Evolutionary conservation across 2,329 filamentous ascomycete genomes (phyloP), one percentile per base, ranked within the genome.

Genomic region (Fusarium chaquense): DNA sequence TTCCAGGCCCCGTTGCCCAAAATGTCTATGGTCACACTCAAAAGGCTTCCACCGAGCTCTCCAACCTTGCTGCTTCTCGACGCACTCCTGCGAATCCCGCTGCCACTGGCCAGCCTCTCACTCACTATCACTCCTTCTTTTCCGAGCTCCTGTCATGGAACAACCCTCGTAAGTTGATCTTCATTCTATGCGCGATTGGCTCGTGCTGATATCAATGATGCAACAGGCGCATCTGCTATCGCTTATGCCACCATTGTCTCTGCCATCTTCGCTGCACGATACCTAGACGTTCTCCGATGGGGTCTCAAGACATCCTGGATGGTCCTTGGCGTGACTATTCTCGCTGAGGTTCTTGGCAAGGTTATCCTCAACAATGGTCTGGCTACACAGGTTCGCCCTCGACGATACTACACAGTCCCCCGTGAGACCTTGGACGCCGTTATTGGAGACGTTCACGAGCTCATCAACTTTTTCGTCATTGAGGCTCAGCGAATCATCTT

Each of bases 51-150:
- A 76, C 78, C 71, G 87, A 90, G 81, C 81, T 89, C 68, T 84
- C 83, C 75, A 87, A 87, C 77, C 83, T 89, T 49, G 86, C 86
- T 73, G 84, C 84, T 66, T 77, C 87, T 71, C 86, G 87, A 76
- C 83, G 83, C 76, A 86, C 86, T 51, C 87, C 87, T 57, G 70
- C 80, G 52, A 81, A 82, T 61, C 82, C 83, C 35, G 83, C 87
- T 74, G 87, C 86, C 66, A 89, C 86, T 47, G 87, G 87, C 73
- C 87, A 90, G 78, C 85, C 86, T 52, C 79, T 91, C 76, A 91
- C 88, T 62, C 88, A 90, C 79, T 92, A 91, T 78, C 89, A 91
- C 82, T 91, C 89, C 18, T 88, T 91, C 81, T 91, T 92, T 80
- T 86, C 85, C 52, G 88, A 90, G 78, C 84, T 92, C 60, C 82